phyloP scores from a whole-genome alignment of 768 basidiomycete genomes.

The Leccinum imitatum region DNA sequence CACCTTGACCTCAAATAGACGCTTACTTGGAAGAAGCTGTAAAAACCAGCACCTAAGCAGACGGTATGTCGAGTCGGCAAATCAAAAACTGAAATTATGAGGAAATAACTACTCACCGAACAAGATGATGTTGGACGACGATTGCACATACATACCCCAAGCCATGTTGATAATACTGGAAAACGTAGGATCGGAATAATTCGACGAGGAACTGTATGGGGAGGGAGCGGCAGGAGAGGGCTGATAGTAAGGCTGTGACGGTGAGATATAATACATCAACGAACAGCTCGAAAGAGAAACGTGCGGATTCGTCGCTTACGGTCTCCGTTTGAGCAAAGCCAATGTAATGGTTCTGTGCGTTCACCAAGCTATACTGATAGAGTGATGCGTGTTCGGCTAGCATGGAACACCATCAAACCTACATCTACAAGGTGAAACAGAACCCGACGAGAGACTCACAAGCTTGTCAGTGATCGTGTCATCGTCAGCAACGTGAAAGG shows the following conservation, averaged over 20 bases:
- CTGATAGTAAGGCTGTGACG: conserved; percentile 48
- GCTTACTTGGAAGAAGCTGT: conserved; percentile 46
- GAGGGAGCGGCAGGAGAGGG: conserved; percentile 42
- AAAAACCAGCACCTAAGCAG: conserved; percentile 43
- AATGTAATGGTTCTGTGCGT: conserved; percentile 47
- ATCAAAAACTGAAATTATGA: conserved; percentile 26
- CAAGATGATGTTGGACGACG: conserved; percentile 41
- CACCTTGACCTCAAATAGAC: background rate
- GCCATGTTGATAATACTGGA: background rate
- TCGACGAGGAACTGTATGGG: conserved; percentile 37
- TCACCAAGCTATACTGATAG: conserved; percentile 48
- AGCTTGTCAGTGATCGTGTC: conserved; percentile 35
- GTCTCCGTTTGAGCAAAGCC: conserved; percentile 55
- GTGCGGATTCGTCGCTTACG: conserved; percentile 19
- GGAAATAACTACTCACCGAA: conserved; percentile 34
- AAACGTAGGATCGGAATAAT: conserved; percentile 41
- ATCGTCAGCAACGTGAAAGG: conserved; percentile 9
- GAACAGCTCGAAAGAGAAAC: background rate
- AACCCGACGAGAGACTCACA: conserved; percentile 30
- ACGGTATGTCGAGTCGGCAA: conserved; percentile 12
- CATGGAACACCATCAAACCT: background rate
- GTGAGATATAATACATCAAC: background rate
- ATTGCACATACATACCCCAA: conserved; percentile 23
- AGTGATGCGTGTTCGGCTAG: conserved; percentile 47
- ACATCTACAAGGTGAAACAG: conserved; percentile 16